Evolutionary conservation across 345 rosid species (phyloP).

Genomic region (Lepidium sativum): DNA sequence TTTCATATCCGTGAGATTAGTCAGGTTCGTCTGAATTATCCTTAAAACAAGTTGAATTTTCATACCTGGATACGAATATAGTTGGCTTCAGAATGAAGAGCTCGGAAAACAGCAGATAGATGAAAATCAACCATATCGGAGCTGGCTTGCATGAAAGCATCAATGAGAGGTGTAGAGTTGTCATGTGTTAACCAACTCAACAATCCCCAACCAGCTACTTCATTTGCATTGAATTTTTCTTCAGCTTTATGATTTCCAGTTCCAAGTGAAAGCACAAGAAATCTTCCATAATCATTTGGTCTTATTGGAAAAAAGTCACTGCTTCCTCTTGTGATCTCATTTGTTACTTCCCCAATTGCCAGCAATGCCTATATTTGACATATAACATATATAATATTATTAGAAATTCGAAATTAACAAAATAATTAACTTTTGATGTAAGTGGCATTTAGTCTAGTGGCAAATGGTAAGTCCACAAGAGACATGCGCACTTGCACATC

Average conservation of each 20-base stretch:
- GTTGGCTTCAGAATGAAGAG: constrained; percentile 34
- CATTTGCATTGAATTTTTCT: constrained; percentile 32
- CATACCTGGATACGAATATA: constrained; percentile 29
- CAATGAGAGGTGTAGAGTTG: constrained; percentile 42
- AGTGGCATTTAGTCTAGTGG: too few species aligned
- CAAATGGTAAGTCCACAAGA: too few species aligned
- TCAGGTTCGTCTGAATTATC: too few species aligned
- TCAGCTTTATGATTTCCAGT: constrained; percentile 34
- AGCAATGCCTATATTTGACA: constrained; percentile 32
- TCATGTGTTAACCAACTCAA: constrained; percentile 50
- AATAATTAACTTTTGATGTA: too few species aligned
- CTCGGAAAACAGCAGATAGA: constrained; percentile 35
- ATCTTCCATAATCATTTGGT: constrained; percentile 39
- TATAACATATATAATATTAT: background rate
- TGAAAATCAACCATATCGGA: constrained; percentile 55
- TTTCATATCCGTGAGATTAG: too few species aligned
- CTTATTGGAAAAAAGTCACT: constrained; percentile 35
- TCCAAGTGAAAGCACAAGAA: constrained; percentile 50
- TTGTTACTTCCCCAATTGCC: constrained; percentile 46
- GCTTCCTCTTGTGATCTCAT: constrained; percentile 28
- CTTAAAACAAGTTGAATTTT: too few species aligned
- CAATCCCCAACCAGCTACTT: constrained; percentile 55
- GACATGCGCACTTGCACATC: too few species aligned
- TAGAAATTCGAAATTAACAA: too few species aligned
- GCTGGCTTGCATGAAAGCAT: constrained; percentile 55